These are phyloP conservation scores for Penicillium frequentans DNA, from an alignment of 2,329 filamentous ascomycete genomes.

Conservation along the genomic window DNA sequence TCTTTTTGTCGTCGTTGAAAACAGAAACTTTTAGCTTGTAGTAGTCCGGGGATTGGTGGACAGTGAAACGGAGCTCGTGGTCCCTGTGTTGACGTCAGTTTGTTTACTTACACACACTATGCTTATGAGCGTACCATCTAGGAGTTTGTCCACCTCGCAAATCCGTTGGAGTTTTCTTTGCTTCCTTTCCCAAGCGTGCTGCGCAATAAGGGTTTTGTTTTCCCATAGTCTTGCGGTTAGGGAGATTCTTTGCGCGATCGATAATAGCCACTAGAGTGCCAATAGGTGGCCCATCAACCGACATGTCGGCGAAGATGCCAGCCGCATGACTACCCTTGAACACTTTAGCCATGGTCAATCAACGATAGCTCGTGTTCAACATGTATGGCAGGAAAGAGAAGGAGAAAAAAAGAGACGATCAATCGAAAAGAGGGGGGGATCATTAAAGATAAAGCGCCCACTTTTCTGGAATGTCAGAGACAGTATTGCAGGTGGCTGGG, in stretches of 20 bases:
- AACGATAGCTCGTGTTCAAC: background rate
- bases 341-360: constrained; percentile 41
- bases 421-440: constrained; percentile 1
- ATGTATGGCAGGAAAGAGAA: background rate
- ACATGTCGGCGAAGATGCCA: constrained; percentile 93
- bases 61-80: constrained; percentile 91
- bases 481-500: constrained; percentile 26
- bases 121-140: constrained; percentile 65
- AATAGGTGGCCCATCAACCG: constrained; percentile 86
- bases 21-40: constrained; percentile 92
- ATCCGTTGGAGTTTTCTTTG: constrained; percentile 94
- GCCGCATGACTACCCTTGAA: constrained; percentile 74
- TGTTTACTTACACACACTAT: background rate
- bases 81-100: constrained; percentile 63
- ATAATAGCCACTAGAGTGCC: constrained; percentile 90
- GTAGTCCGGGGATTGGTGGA: constrained; percentile 96
- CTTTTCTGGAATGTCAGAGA: constrained; percentile 18
- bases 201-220: constrained; percentile 99
- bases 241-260: constrained; percentile 94
- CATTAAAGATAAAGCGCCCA: constrained; percentile 12
- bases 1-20: constrained; percentile 98
- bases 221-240: constrained; percentile 94
- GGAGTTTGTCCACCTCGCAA: constrained; percentile 93
- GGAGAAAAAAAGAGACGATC: constrained; percentile 1
- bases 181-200: constrained; percentile 89